Base-by-base conservation (phyloP, 495 filamentous ascomycete species). In the Podospora sp. region DNA sequence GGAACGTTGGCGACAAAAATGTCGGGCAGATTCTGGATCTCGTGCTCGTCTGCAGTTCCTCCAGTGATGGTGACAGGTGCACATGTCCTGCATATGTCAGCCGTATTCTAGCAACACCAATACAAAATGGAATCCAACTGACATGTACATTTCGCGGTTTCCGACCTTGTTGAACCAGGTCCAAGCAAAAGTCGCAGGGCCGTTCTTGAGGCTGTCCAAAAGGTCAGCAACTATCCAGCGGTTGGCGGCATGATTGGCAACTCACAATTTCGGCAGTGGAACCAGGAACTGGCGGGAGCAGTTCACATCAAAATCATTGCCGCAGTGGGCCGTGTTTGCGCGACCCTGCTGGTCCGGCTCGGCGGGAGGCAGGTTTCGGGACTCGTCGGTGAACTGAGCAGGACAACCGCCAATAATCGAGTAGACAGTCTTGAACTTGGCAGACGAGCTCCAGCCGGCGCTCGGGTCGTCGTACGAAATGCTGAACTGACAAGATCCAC, bases 401-500 rank as follows among this genome's bases (percentile, higher is more conserved):
- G 90, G 90, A 70, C 90, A 93, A 14, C 87, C 88, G 21, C 89
- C 89, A 14, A 88, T 33, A 53, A 93, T 86, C 21, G 85, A 89
- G 76, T 93, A 84, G 68, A 92, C 88, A 68, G 92, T 91, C 73
- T 89, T 86, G 79, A 85, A 93, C 2, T 33, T 62, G 29, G 68
- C 72, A 65, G 85, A 72, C 3, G 60, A 63, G 63, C 69, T 74
- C 72, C 71, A 72, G 22, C 80, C 76, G 59, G 80, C 79, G 6
- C 82, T 80, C 2, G 80, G 73, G 33, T 75, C 72, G 68, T 93
- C 90, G 70, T 91, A 90, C 12, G 90, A 90, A 71, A 94, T 80
- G 52, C 85, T 82, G 70, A 95, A 83, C 75, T 94, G 92, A 76
- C 91, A 94, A 3, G 91, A 93, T 2, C 92, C 92, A 40, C 92